Percentiles rank a stretch among this genome's conserved stretches.
These are phyloP conservation scores for Cafeteria roenbergensis DNA, from an alignment of 108 stramenopile species.

Conservation along the genomic window DNA sequence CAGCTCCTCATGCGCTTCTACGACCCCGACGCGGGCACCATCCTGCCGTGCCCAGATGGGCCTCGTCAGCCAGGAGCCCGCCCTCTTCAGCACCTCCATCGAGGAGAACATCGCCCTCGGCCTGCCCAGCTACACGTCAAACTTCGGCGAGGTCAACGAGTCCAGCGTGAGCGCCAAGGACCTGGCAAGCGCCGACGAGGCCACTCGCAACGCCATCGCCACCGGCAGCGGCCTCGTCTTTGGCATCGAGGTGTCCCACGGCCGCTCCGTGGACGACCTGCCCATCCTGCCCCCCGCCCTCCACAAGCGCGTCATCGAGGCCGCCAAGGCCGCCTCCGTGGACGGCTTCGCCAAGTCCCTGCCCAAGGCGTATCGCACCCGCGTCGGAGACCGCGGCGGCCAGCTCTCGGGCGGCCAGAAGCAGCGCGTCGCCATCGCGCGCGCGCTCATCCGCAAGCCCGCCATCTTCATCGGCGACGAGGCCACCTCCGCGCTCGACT, in stretches of 20 bases:
- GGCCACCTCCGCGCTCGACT: slow-evolving; percentile 44
- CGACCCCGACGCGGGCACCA: slow-evolving; percentile 40
- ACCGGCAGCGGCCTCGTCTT: too few relatives aligned
- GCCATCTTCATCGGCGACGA: slow-evolving; percentile 40
- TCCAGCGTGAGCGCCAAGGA: too few relatives aligned
- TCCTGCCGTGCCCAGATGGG: slow-evolving; percentile 34
- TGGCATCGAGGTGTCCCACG: too few relatives aligned
- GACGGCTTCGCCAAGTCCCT: slow-evolving; percentile 55
- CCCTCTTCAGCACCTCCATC: slow-evolving; percentile 70
- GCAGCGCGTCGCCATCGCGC: slow-evolving; percentile 48
- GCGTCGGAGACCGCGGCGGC: slow-evolving; percentile 34
- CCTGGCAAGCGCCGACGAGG: background rate
- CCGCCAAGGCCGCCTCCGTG: slow-evolving; percentile 45
- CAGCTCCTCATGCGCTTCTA: slow-evolving; percentile 55
- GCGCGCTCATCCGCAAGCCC: slow-evolving; percentile 39
- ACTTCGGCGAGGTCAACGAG: too few relatives aligned
- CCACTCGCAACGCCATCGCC: background rate
- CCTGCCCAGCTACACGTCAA: slow-evolving; percentile 35
- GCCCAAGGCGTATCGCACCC: slow-evolving; percentile 32
- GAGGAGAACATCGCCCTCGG: slow-evolving; percentile 76
- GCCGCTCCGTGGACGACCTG: too few relatives aligned
- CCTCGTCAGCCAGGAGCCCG: slow-evolving; percentile 71
- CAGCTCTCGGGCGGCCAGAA: slow-evolving; percentile 43
- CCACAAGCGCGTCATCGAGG: slow-evolving; percentile 23
- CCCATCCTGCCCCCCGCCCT: too few relatives aligned